Conservation (phyloP, 2,329 filamentous ascomycete species). For the Penicillium psychrosexuale region DNA sequence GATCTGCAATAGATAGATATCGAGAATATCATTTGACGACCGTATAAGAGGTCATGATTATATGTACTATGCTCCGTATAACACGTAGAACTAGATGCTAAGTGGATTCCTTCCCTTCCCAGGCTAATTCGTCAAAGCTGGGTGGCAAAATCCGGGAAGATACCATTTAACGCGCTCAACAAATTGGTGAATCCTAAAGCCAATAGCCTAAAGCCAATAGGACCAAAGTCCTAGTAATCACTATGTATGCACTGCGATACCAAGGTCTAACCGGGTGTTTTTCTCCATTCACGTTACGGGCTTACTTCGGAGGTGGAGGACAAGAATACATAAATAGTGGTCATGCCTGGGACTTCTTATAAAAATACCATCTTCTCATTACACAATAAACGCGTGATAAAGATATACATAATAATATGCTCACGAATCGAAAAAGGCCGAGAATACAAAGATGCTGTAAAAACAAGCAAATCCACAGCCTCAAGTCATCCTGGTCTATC, state of each 20-base stretch:
- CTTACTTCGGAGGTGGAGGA: neutral
- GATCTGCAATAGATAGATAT: neutral
- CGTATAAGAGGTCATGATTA: neutral
- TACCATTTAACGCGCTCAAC: constrained; percentile 60
- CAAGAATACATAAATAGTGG: neutral
- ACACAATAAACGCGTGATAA: neutral
- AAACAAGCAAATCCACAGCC: neutral
- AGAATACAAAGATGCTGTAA: constrained; percentile 3
- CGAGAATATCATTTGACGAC: neutral
- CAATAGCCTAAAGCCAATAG: too few species aligned
- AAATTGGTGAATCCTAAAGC: constrained; percentile 22
- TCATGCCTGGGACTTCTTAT: neutral
- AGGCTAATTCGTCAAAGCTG: constrained; percentile 49
- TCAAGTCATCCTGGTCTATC: neutral
- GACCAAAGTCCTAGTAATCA: too few species aligned
- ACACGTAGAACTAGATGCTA: neutral
- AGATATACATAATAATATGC: neutral
- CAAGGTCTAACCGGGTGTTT: neutral
- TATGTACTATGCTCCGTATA: neutral
- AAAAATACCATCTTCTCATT: neutral
- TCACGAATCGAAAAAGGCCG: neutral
- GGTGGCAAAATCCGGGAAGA: constrained; percentile 43
- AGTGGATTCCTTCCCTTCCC: constrained; percentile 35
- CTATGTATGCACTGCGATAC: too few species aligned
- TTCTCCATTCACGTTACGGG: neutral